Conservation (phyloP, 2,329 filamentous ascomycete genomes). For the Saccharata proteae region DNA sequence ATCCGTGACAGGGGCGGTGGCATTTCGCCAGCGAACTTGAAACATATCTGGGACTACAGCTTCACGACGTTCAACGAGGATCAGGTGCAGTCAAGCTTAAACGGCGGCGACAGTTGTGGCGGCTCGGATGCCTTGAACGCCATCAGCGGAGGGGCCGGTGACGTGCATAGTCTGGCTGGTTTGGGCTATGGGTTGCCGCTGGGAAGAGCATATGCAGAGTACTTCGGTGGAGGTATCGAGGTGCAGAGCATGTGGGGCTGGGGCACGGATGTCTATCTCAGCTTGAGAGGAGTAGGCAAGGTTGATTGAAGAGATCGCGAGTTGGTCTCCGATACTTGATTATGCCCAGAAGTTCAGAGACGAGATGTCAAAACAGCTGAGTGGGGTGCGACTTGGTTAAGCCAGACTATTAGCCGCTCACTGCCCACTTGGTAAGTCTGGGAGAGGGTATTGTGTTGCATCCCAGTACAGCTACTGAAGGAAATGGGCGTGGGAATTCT, state of each 20-base stretch:
- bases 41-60: slow-evolving; percentile 91
- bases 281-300: slow-evolving; percentile 46
- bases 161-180: slow-evolving; percentile 73
- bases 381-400: too few species aligned
- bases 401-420: too few species aligned
- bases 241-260: slow-evolving; percentile 95
- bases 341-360: too few species aligned
- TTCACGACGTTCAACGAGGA: slow-evolving; percentile 88
- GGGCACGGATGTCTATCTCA: slow-evolving; percentile 61
- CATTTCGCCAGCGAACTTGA: slow-evolving; percentile 70
- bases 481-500: too few species aligned
- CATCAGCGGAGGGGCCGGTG: slow-evolving; percentile 59
- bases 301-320: slow-evolving; percentile 18
- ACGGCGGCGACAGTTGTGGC: slow-evolving; percentile 25
- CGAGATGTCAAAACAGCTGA: too few species aligned
- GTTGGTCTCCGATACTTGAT: too few species aligned
- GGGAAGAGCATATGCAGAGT: slow-evolving; percentile 89
- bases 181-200: slow-evolving; percentile 86
- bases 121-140: slow-evolving; percentile 58
- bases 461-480: too few species aligned
- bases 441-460: too few species aligned
- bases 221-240: slow-evolving; percentile 88
- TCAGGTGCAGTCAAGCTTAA: slow-evolving; percentile 32
- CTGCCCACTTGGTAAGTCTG: too few species aligned
- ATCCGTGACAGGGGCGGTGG: slow-evolving; percentile 94